Evolutionary conservation across 73 alveolate genomes (phyloP).

Genomic region (Urostyla sp.): DNA sequence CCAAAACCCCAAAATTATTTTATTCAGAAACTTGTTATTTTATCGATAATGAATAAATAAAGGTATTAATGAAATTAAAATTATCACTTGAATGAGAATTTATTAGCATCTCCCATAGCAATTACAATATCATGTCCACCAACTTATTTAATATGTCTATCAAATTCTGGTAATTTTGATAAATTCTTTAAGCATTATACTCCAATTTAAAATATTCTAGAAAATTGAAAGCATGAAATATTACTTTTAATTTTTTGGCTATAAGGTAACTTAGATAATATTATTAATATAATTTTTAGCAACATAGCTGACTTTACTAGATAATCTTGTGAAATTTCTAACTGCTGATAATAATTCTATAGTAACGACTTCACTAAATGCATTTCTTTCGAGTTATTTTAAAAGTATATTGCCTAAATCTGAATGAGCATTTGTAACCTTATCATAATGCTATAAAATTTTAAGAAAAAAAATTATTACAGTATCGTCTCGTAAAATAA

Average conservation of each 20-base stretch:
- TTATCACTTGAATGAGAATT: slow-evolving; percentile 40
- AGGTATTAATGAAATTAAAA: too few relatives aligned
- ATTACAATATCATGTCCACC: slow-evolving; percentile 59
- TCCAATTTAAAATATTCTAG: slow-evolving; percentile 10
- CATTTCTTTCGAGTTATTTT: background rate
- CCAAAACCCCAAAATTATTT: too few relatives aligned
- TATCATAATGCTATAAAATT: slow-evolving; percentile 46
- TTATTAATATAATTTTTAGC: slow-evolving; percentile 14
- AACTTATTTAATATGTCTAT: slow-evolving; percentile 36
- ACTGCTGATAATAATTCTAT: slow-evolving; percentile 51
- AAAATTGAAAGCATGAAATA: background rate
- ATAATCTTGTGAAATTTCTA: slow-evolving; percentile 51
- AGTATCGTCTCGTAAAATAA: slow-evolving; percentile 39
- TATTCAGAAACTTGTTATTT: background rate
- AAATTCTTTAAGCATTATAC: slow-evolving; percentile 24
- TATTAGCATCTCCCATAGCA: slow-evolving; percentile 36
- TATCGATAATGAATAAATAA: too few relatives aligned
- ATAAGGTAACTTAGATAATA: background rate
- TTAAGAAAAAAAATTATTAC: slow-evolving; percentile 4
- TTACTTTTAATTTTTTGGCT: slow-evolving; percentile 59
- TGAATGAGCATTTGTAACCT: background rate
- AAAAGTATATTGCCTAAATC: slow-evolving; percentile 53
- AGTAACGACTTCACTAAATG: slow-evolving; percentile 52
- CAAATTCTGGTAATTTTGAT: slow-evolving; percentile 52
- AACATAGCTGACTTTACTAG: slow-evolving; percentile 9